Evolutionary conservation across 1,139 yeast genomes (phyloP).

Genomic region (Yamadazyma blattariae): DNA sequence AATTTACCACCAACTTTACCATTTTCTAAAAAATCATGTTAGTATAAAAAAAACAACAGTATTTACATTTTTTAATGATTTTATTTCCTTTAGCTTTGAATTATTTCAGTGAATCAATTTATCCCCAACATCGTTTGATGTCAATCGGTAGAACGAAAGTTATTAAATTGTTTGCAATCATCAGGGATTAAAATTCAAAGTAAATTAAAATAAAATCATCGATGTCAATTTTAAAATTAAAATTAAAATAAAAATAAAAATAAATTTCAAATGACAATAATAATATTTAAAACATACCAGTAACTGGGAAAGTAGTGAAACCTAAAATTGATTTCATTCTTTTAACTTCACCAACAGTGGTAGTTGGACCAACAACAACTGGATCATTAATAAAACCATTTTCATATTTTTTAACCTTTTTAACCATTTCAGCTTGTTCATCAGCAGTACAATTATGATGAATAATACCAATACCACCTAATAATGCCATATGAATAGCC

Average conservation of each 20-base stretch:
- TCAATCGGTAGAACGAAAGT: constrained; percentile 99
- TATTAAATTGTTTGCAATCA: constrained; percentile 55
- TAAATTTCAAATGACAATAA: constrained; percentile 2
- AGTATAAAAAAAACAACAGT: too few relatives aligned
- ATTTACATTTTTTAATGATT: too few relatives aligned
- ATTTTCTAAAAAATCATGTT: constrained; percentile 48
- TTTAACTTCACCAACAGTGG: constrained; percentile 81
- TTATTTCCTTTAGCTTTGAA: too few relatives aligned
- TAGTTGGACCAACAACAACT: constrained; percentile 71
- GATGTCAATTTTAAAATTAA: constrained; percentile 9
- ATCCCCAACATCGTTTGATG: constrained; percentile 99
- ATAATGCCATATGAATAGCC: constrained; percentile 98
- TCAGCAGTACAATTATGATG: constrained; percentile 97
- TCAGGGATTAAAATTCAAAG: constrained; percentile 36
- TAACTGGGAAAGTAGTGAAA: constrained; percentile 97
- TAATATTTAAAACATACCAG: constrained; percentile 71
- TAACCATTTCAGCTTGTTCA: constrained; percentile 98
- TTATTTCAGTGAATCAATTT: constrained; percentile 24
- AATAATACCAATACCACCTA: constrained; percentile 98
- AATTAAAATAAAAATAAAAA: background rate
- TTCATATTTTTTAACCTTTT: constrained; percentile 92
- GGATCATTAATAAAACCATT: constrained; percentile 98
- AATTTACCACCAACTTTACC: constrained; percentile 89
- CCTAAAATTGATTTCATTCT: constrained; percentile 71
- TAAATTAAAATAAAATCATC: background rate